Conservation (phyloP, 148 eudicot genomes). For the Vaccinium corymbosum region DNA sequence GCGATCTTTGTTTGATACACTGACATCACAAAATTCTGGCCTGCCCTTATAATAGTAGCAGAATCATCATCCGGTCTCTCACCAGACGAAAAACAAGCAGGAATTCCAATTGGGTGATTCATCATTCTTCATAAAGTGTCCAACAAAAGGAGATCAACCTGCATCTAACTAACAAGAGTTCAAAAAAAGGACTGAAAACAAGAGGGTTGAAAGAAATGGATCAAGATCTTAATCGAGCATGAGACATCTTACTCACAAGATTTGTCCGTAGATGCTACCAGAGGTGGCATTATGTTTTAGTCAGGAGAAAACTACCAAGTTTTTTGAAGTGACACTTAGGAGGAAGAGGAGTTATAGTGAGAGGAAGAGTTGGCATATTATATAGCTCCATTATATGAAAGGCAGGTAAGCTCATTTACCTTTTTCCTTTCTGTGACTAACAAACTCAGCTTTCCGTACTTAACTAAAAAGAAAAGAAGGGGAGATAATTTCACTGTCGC, state of each 20-base stretch:
- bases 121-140: conserved; percentile 21
- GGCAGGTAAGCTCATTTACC: neutral
- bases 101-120: conserved; percentile 39
- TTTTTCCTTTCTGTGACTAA: conserved; percentile 15
- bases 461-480: neutral
- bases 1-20: conserved; percentile 53
- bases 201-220: neutral
- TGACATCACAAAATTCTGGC: conserved; percentile 65
- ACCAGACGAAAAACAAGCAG: conserved; percentile 46
- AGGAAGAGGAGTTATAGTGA: conserved; percentile 7
- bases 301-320: conserved; percentile 21
- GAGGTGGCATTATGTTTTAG: conserved; percentile 20
- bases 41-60: conserved; percentile 31
- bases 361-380: conserved; percentile 10
- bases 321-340: neutral
- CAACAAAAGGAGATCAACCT: neutral
- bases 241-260: conserved; percentile 30
- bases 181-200: neutral
- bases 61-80: conserved; percentile 32
- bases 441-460: neutral
- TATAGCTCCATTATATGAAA: conserved; percentile 6
- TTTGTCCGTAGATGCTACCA: conserved; percentile 12
- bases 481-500: too few species aligned
- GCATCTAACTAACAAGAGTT: neutral
- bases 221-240: conserved; percentile 10